Base-by-base conservation (phyloP, 176 grass and related monocot genomes). In the Carex scoparia region DNA sequence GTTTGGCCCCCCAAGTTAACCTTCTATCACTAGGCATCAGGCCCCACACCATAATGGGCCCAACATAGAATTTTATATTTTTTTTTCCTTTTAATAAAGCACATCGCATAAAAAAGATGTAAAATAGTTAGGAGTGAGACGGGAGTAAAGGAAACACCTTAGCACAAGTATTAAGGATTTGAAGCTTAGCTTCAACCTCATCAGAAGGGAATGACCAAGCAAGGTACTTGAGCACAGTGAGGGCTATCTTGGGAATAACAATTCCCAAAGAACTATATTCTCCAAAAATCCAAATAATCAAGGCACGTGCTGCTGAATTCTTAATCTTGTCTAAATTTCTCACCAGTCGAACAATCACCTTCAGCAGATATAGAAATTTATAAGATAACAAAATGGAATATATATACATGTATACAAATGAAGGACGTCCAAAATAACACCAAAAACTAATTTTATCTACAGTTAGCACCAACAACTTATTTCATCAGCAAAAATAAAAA, bases 251-350 rank as follows among this genome's bases (percentile, higher is more conserved):
- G 42, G 89, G 91, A 85, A 93, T 95, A 85, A 93, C 72, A 90
- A 90, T 85, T 74, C 93, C 95, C 32, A 78, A 74, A 84, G 61
- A 89, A 86, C 82, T 87, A 75, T 95, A 92, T 82, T 95, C 91
- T 73, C 95, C 95, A 77, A 95, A 86, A 81, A 95, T 92, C 95
- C 91, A 98, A 87, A 94, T 87, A 85, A 98, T 92, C 40, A 90
- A 87, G 15, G 93, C 89, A 49, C 95, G 89, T 93, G 91, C 93
- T 38, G 89, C 86, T 10, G 93, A 85, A 33, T 90, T 90, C 87
- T 91, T 95, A 76, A 98, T 88, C 90, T 76, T 90, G 62, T 98
- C 93, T 80, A 98, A 84, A 88, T 66, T 79, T 28, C 89, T 88
- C 64, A 89, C 91, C 81, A 98, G 90, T 42, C 79, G 91, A 49